These are phyloP conservation scores for Penicillium expansum DNA, from an alignment of 2,329 filamentous ascomycete genomes.

Conservation along the genomic window DNA sequence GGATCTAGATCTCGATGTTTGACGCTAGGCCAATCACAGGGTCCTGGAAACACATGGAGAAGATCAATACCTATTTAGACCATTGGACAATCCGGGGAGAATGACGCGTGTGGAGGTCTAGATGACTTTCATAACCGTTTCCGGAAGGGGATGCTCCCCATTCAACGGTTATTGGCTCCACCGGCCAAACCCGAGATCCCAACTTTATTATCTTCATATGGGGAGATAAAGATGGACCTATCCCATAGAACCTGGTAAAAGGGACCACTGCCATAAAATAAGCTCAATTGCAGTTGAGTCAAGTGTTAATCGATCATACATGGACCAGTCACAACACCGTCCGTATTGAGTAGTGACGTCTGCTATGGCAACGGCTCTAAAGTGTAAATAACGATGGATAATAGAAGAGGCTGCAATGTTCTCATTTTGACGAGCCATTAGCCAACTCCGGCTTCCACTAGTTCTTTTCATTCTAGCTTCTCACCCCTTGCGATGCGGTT, in stretches of 20 bases:
- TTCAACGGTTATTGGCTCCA: background rate
- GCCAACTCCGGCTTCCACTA: background rate
- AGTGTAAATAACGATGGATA: background rate
- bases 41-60: background rate
- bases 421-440: background rate
- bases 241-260: background rate
- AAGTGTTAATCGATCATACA: conserved; percentile 14
- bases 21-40: conserved; percentile 1
- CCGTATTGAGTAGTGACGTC: conserved; percentile 15
- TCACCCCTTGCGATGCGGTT: conserved; percentile 6
- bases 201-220: conserved; percentile 11
- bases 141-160: conserved; percentile 4
- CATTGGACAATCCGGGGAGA: conserved; percentile 4
- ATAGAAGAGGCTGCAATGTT: background rate
- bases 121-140: conserved; percentile 5
- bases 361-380: background rate
- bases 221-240: background rate
- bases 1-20: background rate
- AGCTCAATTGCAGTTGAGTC: background rate
- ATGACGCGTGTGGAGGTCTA: background rate
- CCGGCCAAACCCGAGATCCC: background rate
- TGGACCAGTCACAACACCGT: background rate
- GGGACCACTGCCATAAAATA: background rate
- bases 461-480: background rate
- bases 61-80: background rate